Evolutionary conservation across 805 yeast species (phyloP).

Genomic region (Candida golubevii): DNA sequence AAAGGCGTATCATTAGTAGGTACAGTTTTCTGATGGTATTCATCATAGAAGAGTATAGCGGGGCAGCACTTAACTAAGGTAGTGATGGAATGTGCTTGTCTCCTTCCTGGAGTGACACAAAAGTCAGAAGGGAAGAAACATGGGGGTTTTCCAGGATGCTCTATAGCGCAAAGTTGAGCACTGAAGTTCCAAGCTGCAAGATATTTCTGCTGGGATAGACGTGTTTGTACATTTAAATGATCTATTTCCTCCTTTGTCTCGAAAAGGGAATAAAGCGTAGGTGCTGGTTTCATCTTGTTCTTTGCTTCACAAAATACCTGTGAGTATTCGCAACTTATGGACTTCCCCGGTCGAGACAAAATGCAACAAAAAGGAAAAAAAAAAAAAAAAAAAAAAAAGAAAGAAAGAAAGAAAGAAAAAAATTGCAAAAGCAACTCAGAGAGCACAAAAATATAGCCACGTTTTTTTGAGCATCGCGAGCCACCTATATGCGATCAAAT

Average conservation of each 20-base stretch:
- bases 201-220: constrained; percentile 2
- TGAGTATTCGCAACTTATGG: too few species aligned
- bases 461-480: too few species aligned
- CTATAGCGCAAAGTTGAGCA: constrained; percentile 9
- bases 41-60: constrained; percentile 6
- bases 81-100: constrained; percentile 1
- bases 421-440: background rate
- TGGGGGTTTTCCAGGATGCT: constrained; percentile 11
- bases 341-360: too few species aligned
- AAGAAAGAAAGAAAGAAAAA: background rate
- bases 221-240: background rate
- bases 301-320: too few species aligned
- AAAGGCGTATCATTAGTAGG: background rate
- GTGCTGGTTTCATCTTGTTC: background rate
- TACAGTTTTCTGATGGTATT: constrained; percentile 3
- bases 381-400: background rate
- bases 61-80: constrained; percentile 6
- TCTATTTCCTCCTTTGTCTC: constrained; percentile 4
- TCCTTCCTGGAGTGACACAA: constrained; percentile 4
- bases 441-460: too few species aligned
- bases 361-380: background rate
- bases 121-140: constrained; percentile 15
- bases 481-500: constrained; percentile 10
- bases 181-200: constrained; percentile 13
- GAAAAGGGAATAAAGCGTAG: constrained; percentile 7